A percentile compares a stretch with the other conserved stretches of the same genome.
Conservation (phyloP, 768 basidiomycete species). For the Tremella fuciformis region DNA sequence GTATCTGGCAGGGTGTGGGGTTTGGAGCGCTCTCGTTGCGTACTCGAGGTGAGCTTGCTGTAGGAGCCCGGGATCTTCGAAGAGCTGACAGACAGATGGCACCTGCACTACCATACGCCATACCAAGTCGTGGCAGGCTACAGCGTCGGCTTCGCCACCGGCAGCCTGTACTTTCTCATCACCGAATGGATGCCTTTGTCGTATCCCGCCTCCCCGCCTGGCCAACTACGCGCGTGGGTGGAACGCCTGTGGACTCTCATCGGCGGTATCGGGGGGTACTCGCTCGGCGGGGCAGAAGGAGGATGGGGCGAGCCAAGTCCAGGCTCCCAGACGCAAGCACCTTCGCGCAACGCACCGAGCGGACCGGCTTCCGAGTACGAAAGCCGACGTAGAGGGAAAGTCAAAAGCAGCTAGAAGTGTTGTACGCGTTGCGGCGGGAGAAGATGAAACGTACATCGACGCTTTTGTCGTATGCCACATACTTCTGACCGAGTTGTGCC, state of each 20-base stretch:
- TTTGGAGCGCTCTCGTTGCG: slow-evolving; percentile 43
- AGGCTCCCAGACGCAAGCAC: background rate
- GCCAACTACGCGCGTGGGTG: slow-evolving; percentile 10
- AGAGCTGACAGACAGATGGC: slow-evolving; percentile 21
- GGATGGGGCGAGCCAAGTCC: slow-evolving; percentile 39
- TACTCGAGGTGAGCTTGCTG: slow-evolving; percentile 39
- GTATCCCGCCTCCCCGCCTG: slow-evolving; percentile 21
- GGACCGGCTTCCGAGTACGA: no score
- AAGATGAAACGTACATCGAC: no score
- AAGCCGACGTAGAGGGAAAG: no score
- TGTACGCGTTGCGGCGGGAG: no score
- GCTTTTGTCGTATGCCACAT: no score
- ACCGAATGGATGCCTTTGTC: slow-evolving; percentile 40
- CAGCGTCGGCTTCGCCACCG: slow-evolving; percentile 24
- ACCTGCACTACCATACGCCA: slow-evolving; percentile 47
- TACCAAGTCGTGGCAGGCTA: slow-evolving; percentile 43
- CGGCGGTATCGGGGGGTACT: slow-evolving; percentile 38
- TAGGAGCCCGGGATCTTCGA: background rate
- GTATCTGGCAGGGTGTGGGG: slow-evolving; percentile 29
- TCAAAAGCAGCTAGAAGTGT: no score
- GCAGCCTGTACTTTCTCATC: slow-evolving; percentile 23
- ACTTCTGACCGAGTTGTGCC: no score
- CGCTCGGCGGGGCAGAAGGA: slow-evolving; percentile 31
- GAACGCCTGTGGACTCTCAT: slow-evolving; percentile 31
- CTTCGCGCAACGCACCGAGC: background rate